Conservation (phyloP, 768 basidiomycete species). For the Kwoniella heveanensis region DNA sequence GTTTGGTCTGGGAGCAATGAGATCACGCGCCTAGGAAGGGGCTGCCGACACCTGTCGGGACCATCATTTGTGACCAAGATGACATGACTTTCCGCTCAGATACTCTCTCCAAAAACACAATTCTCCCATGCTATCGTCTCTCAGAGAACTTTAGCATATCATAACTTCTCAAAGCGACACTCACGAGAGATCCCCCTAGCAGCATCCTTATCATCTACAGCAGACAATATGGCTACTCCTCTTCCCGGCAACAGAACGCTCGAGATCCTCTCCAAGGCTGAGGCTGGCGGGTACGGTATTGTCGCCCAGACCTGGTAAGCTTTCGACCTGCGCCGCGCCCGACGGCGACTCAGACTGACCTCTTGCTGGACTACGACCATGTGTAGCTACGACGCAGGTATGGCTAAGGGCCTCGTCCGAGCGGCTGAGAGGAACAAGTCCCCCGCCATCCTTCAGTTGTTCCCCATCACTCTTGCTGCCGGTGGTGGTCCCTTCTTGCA, state of each 20-base stretch:
- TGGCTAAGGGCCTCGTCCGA: slow-evolving; percentile 52
- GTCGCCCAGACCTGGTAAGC: slow-evolving; percentile 46
- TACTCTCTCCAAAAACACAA: too few relatives aligned
- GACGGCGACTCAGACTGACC: slow-evolving; percentile 1
- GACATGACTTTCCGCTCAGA: too few relatives aligned
- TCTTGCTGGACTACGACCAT: not conserved
- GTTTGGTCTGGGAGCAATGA: not conserved
- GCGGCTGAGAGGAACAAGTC: slow-evolving; percentile 54
- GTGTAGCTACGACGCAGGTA: slow-evolving; percentile 52
- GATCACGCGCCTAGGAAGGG: not conserved
- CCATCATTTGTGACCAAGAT: too few relatives aligned
- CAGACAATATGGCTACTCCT: slow-evolving; percentile 19
- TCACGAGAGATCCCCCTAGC: too few relatives aligned
- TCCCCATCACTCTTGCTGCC: slow-evolving; percentile 52
- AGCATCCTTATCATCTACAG: not conserved
- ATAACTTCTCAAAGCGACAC: too few relatives aligned
- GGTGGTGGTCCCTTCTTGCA: slow-evolving; percentile 51
- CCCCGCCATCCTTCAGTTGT: slow-evolving; percentile 56
- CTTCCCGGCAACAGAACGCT: slow-evolving; percentile 52
- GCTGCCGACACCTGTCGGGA: not conserved
- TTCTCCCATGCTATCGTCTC: too few relatives aligned
- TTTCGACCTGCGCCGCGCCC: too few relatives aligned
- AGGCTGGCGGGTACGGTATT: slow-evolving; percentile 53
- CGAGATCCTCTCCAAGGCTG: slow-evolving; percentile 52
- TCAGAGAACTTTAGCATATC: too few relatives aligned